A percentile compares a stretch with the other conserved stretches of the same genome.
Evolutionary conservation across 108 stramenopile species (phyloP).

Genomic region (Nannochloropsis gaditana): DNA sequence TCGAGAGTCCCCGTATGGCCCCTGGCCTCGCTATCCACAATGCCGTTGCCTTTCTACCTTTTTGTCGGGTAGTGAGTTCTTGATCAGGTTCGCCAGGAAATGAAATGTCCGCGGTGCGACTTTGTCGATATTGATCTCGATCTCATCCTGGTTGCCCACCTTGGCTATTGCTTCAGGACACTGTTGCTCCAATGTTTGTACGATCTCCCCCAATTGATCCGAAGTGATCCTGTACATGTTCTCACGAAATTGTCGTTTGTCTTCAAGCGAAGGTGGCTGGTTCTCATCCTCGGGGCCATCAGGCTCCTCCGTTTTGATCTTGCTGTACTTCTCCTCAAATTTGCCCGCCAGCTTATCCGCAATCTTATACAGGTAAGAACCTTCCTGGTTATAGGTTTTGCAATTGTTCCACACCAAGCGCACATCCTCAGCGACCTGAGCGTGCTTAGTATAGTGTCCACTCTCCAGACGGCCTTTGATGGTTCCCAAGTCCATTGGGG

Average conservation of each 20-base stretch:
- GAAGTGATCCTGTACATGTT: conserved; percentile 74
- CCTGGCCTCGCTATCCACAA: not conserved
- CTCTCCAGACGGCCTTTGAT: conserved; percentile 69
- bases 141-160: conserved; percentile 76
- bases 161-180: conserved; percentile 76
- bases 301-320: conserved; percentile 23
- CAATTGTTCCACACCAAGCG: conserved; percentile 89
- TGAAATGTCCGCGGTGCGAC: conserved; percentile 67
- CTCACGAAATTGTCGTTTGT: conserved; percentile 72
- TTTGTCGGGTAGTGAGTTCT: not conserved
- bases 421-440: conserved; percentile 77
- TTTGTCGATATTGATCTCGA: conserved; percentile 86
- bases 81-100: conserved; percentile 59
- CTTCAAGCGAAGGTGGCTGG: conserved; percentile 63
- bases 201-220: conserved; percentile 76
- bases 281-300: conserved; percentile 28
- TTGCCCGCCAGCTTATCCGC: conserved; percentile 62
- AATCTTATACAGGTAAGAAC: conserved; percentile 75
- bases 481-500: conserved; percentile 91
- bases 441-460: conserved; percentile 65
- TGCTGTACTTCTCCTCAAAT: conserved; percentile 65
- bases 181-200: conserved; percentile 76
- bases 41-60: not conserved
- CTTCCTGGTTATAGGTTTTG: conserved; percentile 87
- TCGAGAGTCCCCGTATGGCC: too few species aligned